Evolutionary conservation across 192 early-diverging fungal species (phyloP), one percentile per base, ranked within the genome.

Genomic region (Chytriomyces sp.): DNA sequence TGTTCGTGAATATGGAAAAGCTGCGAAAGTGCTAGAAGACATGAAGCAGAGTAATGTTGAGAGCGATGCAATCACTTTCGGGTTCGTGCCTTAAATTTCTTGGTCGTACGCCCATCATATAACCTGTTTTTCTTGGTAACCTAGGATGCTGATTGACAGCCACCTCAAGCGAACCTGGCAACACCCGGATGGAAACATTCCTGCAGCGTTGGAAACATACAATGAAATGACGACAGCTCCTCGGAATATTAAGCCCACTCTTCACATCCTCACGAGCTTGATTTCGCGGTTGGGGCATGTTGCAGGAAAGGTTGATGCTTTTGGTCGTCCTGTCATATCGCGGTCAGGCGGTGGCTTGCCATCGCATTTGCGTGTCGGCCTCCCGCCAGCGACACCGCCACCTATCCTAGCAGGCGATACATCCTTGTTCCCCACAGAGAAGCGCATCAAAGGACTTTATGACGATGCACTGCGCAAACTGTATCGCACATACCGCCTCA

Each of bases 71-170:
- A 59, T 70, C 26, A 70, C 68, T 8, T 70, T 58, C 59, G 68
- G 68, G 68, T 59, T 31, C 30, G 30, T 62, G n/a, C 2, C 28
- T 58, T 5, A 58, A 7, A 25, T 1, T 5, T 58, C 14, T 58
- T 62, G 0, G 1, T 38, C 12, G n/a, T 62, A 10, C 36, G 10
- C 33, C 4, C 38, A 17, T 14, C 12, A 3, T 37, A 38, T 33
- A 2, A 62, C 17, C 3, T 34, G 6, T 62, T 36, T 61, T 14
- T 32, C 4, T 61, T 14, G 25, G 5, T 25, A 58, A 58, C 14
- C 12, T 1, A 66, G 68, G 12, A 57, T 70, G 68, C 68, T 70
- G 22, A 70, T 70, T 40, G 56, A 41, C 56, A 70, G 68, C 33
- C 68, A 70, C 32, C 30, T 70, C 22, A 70, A 70, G 41, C 53